Evolutionary conservation across 2,329 filamentous ascomycete species (phyloP).

Genomic region (Ophiostoma quercus): DNA sequence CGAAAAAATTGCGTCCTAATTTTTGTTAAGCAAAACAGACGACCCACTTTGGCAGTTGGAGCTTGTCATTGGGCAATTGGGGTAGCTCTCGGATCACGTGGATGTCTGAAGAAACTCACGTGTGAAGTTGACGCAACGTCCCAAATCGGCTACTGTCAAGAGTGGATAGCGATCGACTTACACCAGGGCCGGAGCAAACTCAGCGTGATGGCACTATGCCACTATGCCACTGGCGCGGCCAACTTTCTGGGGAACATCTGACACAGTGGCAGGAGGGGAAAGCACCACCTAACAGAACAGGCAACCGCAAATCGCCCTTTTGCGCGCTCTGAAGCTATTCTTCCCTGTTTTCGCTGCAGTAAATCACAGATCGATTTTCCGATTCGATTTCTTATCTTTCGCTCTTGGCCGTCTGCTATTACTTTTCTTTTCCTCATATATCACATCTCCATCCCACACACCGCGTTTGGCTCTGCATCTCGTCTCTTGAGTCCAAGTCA

Average conservation of each 20-base stretch:
- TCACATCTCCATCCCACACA: background rate
- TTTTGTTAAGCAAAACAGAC: background rate
- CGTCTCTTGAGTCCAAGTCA: background rate
- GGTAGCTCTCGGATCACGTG: background rate
- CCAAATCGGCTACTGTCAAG: background rate
- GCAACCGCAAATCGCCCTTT: background rate
- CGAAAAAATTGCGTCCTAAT: slow-evolving; percentile 14
- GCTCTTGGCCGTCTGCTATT: background rate
- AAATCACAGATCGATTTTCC: background rate
- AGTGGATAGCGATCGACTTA: slow-evolving; percentile 13
- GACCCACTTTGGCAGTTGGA: background rate
- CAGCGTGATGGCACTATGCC: background rate
- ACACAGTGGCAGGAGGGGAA: background rate
- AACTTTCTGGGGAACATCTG: background rate
- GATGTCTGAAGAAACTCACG: background rate
- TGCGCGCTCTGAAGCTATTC: background rate
- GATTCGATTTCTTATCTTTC: background rate
- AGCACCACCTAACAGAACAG: background rate
- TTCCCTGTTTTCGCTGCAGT: background rate
- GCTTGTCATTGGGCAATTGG: background rate
- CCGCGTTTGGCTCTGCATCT: background rate
- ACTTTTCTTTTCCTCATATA: background rate
- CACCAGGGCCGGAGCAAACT: slow-evolving; percentile 10
- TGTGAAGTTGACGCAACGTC: background rate
- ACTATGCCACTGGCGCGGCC: slow-evolving; percentile 10